Percentiles rank a stretch among this genome's conserved stretches.
These are phyloP conservation scores for Aspergillus aculeatus DNA, from an alignment of 2,329 filamentous ascomycete genomes.

Conservation along the genomic window DNA sequence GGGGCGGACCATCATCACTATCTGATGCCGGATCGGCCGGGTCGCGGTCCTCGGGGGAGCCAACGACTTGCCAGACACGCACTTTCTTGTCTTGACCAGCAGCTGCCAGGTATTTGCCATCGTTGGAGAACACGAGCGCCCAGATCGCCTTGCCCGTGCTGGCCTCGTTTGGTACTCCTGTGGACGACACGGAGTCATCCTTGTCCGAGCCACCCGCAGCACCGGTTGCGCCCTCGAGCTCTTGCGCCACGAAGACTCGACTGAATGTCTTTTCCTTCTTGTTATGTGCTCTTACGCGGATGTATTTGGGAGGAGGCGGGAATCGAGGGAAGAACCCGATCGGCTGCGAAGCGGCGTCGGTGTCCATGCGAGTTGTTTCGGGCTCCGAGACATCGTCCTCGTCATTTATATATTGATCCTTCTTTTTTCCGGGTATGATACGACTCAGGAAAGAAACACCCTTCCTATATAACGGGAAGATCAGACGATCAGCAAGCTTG, in stretches of 20 bases:
- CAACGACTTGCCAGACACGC: conserved; percentile 84
- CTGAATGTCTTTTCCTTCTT: conserved; percentile 83
- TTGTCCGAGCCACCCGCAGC: conserved; percentile 31
- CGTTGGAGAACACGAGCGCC: conserved; percentile 88
- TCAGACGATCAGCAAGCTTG: not conserved
- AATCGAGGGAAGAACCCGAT: conserved; percentile 82
- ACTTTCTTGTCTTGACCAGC: conserved; percentile 85
- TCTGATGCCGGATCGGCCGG: conserved; percentile 71
- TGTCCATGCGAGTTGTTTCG: conserved; percentile 71
- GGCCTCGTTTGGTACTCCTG: conserved; percentile 22
- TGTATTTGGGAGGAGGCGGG: conserved; percentile 86
- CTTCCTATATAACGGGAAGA: conserved; percentile 59
- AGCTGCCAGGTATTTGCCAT: conserved; percentile 88
- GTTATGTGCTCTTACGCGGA: conserved; percentile 76
- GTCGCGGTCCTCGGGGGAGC: conserved; percentile 74
- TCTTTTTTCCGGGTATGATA: conserved; percentile 75
- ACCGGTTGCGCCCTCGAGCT: conserved; percentile 65
- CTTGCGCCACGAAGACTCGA: conserved; percentile 85
- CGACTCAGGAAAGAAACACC: conserved; percentile 87
- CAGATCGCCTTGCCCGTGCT: conserved; percentile 69
- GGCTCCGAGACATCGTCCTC: conserved; percentile 67
- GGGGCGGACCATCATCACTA: conserved; percentile 53
- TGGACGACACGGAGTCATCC: conserved; percentile 26
- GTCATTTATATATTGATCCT: conserved; percentile 52
- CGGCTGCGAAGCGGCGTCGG: conserved; percentile 73